Evolutionary conservation across 306 rosid species (phyloP).

Genomic region (Cyamopsis tetragonoloba): DNA sequence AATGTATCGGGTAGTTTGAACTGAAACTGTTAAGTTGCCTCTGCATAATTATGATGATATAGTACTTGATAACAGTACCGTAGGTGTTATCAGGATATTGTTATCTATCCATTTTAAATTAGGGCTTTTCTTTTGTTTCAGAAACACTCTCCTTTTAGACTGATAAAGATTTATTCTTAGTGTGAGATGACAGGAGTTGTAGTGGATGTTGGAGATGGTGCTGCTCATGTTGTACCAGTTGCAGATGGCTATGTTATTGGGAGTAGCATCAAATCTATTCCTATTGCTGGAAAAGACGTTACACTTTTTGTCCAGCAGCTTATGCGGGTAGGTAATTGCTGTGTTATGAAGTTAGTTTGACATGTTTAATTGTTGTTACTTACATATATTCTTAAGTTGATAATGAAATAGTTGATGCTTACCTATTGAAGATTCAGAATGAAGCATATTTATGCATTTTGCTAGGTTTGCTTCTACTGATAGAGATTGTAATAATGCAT

Average conservation of each 20-base stretch:
- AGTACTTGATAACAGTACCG: not conserved
- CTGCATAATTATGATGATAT: not conserved
- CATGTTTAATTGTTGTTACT: not conserved
- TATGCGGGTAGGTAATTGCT: conserved; percentile 69
- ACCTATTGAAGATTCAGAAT: not conserved
- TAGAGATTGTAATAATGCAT: conserved; percentile 12
- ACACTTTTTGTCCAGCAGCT: conserved; percentile 96
- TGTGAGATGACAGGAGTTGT: conserved; percentile 99
- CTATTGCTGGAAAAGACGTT: conserved; percentile 89
- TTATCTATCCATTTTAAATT: not conserved
- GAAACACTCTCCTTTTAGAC: conserved; percentile 25
- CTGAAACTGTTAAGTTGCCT: conserved; percentile 13
- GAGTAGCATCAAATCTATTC: conserved; percentile 92
- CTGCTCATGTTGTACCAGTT: conserved; percentile 93
- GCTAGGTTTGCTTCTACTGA: not conserved
- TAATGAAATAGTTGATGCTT: not conserved
- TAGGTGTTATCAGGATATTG: not conserved
- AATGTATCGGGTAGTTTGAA: not conserved
- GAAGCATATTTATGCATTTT: not conserved
- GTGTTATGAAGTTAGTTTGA: conserved; percentile 1
- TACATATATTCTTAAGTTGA: not conserved
- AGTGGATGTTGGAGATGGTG: conserved; percentile 96
- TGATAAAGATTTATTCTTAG: conserved; percentile 61
- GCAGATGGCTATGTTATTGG: conserved; percentile 99
- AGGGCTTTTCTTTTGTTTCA: not conserved